phyloP scores from a whole-genome alignment of 1,284 basidiomycete genomes.

The Polyporus tsugae region DNA sequence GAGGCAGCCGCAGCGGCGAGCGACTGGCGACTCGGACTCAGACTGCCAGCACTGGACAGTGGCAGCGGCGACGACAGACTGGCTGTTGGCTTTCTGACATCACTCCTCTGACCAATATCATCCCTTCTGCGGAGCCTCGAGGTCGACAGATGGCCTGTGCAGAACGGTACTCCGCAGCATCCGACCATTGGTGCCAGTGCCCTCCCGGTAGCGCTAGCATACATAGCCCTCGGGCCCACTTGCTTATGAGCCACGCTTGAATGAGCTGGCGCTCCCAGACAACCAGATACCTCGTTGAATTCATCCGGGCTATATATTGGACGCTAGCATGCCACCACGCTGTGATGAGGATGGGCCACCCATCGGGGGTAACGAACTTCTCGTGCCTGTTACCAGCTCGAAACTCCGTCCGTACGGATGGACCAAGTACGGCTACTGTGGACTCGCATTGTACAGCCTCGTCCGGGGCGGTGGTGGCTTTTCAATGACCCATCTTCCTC shows the following conservation, averaged over 20 bases:
- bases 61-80: neutral
- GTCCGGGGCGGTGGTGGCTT: neutral
- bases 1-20: constrained; percentile 7
- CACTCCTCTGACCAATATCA: constrained; percentile 17
- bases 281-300: neutral
- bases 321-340: neutral
- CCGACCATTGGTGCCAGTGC: constrained; percentile 13
- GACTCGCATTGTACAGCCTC: constrained; percentile 1
- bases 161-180: constrained; percentile 11
- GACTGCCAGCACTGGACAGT: too few species aligned
- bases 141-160: constrained; percentile 2
- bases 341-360: neutral
- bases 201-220: neutral
- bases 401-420: neutral
- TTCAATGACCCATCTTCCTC: neutral
- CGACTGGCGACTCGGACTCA: neutral
- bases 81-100: constrained; percentile 7
- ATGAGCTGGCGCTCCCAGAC: neutral
- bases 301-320: neutral
- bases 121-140: neutral
- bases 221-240: neutral
- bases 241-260: neutral
- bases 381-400: neutral
- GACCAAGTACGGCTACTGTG: neutral
- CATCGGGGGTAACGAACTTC: neutral